Evolutionary conservation across 2,329 filamentous ascomycete genomes (phyloP), one percentile per base, ranked within the genome.

Genomic region (Purpureocillium takamizusanense): DNA sequence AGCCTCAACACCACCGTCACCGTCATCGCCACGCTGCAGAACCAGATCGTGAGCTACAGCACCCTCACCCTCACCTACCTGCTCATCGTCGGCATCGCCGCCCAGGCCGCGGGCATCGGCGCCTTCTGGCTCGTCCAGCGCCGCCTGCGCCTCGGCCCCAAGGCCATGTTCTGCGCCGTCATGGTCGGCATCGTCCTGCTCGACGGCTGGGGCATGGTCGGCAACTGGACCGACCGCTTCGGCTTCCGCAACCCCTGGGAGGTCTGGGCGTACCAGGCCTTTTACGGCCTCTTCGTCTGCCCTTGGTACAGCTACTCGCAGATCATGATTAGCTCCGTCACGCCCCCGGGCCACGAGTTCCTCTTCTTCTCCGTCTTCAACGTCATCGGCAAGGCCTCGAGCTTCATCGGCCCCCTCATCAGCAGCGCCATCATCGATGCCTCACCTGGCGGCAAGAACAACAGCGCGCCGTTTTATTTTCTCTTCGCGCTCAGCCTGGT

Each of bases 291-390:
- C 1, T 70, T 82, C 34, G 74, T 83, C 7, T 81, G 78, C 45
- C 78, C 79, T 0, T 83, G 78, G 78, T 83, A 83, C 55, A 77
- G 74, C 35, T 84, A 84, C 56, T 76, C 71, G 0, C 79, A 83
- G 52, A 83, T 79, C 49, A 79, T 84, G 71, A 84, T 84, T 46
- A 76, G 72, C 3, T 80, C 82, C 47, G 77, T 84, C 2, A 82
- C 78, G 0, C 80, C 80, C 0, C 66, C 76, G 6, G 79, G 79
- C 29, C 77, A 82, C 49, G 81, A 83, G 46, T 83, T 82, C 48
- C 60, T 84, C 10, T 84, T 84, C 64, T 85, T 84, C 66, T 74
- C 69, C 34, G 57, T 84, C 1, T 83, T 83, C 58, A 78, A 72
- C 44, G 81, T 83, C 48, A 72, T 83, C 21, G 78, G 79, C 33